Percentiles rank a stretch among this genome's conserved stretches.
phyloP scores from a whole-genome alignment of 805 yeast species.

The Candida gorgasii region DNA sequence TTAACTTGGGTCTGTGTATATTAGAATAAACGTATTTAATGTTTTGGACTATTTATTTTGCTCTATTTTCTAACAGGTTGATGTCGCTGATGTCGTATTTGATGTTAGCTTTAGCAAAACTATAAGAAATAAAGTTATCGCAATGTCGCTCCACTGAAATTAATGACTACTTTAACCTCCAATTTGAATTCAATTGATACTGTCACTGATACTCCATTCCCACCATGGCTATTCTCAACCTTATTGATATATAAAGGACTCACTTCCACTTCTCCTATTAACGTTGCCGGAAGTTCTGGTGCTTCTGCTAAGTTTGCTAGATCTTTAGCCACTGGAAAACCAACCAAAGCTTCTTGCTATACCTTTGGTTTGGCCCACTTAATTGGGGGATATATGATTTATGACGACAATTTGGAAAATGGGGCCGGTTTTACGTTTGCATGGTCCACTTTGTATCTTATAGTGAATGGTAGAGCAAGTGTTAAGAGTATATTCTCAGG shows the following conservation, averaged over 20 bases:
- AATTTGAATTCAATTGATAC: conserved; percentile 9
- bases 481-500: conserved; percentile 53
- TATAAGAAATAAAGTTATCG: too few relatives aligned
- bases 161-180: conserved; percentile 1
- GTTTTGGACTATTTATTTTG: neutral
- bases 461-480: conserved; percentile 68
- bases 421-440: conserved; percentile 82
- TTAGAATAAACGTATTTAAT: conserved; percentile 8
- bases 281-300: conserved; percentile 20
- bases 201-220: conserved; percentile 20
- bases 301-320: conserved; percentile 20
- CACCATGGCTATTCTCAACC: conserved; percentile 22
- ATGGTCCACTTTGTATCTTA: conserved; percentile 74
- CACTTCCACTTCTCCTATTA: conserved; percentile 17
- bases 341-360: conserved; percentile 44
- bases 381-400: conserved; percentile 70
- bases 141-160: neutral
- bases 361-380: conserved; percentile 64
- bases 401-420: conserved; percentile 72
- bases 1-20: conserved; percentile 3
- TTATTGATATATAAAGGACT: conserved; percentile 19
- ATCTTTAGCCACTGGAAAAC: conserved; percentile 26
- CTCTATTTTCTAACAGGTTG: neutral
- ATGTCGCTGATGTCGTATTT: neutral
- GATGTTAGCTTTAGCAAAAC: neutral